phyloP scores from a whole-genome alignment of 2,329 filamentous ascomycete genomes.

The Chaetomiaceae sp. region DNA sequence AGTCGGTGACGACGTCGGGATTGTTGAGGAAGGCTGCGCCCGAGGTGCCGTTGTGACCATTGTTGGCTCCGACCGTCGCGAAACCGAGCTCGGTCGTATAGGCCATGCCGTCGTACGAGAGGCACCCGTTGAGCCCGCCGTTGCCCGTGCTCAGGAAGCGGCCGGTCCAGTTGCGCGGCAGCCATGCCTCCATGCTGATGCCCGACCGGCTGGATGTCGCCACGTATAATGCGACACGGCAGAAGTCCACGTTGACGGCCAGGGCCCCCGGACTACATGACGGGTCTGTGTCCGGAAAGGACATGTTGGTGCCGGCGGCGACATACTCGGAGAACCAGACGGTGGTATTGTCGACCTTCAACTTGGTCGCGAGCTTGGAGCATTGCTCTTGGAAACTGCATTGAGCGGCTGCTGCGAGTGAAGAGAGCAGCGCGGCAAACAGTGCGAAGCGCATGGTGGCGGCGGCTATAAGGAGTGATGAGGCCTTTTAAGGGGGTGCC shows the following conservation, averaged over 20 bases:
- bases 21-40: constrained; percentile 33
- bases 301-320: constrained; percentile 6
- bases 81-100: constrained; percentile 43
- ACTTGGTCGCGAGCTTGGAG: constrained; percentile 4
- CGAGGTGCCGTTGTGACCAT: constrained; percentile 45
- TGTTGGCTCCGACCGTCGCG: constrained; percentile 46
- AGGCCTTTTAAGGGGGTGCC: too few relatives aligned
- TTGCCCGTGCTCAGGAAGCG: constrained; percentile 47
- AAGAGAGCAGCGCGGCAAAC: background rate
- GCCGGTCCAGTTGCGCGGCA: constrained; percentile 42
- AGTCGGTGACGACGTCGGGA: constrained; percentile 29
- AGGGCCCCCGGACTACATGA: constrained; percentile 12
- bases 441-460: constrained; percentile 1
- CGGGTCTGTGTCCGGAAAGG: constrained; percentile 16
- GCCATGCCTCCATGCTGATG: constrained; percentile 46
- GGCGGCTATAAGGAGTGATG: background rate
- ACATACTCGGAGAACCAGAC: constrained; percentile 4
- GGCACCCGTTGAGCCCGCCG: constrained; percentile 46
- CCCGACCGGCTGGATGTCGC: constrained; percentile 36
- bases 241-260: constrained; percentile 22
- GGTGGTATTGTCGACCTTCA: constrained; percentile 4
- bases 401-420: background rate
- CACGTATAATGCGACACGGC: constrained; percentile 29
- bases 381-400: constrained; percentile 2
- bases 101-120: constrained; percentile 44